These are phyloP conservation scores for Mariannaea elegans DNA, from an alignment of 2,329 filamentous ascomycete genomes.

Conservation along the genomic window DNA sequence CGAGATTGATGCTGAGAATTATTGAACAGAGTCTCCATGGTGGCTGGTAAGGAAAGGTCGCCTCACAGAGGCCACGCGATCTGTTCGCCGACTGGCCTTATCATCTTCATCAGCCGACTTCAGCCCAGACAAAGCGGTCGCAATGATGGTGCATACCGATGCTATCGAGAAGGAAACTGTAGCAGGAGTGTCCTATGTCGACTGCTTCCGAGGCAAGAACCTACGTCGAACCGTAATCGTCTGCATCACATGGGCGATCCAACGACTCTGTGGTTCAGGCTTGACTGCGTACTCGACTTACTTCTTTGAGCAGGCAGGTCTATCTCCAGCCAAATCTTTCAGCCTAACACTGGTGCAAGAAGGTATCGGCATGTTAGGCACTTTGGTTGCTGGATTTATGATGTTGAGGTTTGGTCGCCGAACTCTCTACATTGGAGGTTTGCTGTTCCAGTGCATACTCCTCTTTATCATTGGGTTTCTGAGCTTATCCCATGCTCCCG, in stretches of 20 bases:
- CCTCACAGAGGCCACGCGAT: constrained; percentile 48
- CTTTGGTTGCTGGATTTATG: constrained; percentile 50
- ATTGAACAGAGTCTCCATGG: constrained; percentile 54
- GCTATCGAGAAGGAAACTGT: too few relatives aligned
- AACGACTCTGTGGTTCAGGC: constrained; percentile 37
- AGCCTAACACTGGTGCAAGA: constrained; percentile 51
- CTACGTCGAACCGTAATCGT: constrained; percentile 42
- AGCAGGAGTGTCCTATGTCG: constrained; percentile 35
- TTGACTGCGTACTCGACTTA: constrained; percentile 43
- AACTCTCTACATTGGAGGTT: constrained; percentile 50
- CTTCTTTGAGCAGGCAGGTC: constrained; percentile 55
- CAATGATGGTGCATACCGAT: constrained; percentile 51
- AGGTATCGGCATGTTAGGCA: constrained; percentile 51
- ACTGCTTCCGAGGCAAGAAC: constrained; percentile 37
- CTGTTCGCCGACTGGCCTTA: constrained; percentile 48
- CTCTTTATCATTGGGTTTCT: constrained; percentile 50
- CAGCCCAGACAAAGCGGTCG: constrained; percentile 50
- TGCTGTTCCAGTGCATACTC: constrained; percentile 41
- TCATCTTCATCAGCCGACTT: constrained; percentile 44
- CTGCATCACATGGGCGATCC: constrained; percentile 39
- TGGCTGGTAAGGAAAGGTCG: constrained; percentile 55
- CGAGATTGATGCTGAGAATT: too few relatives aligned
- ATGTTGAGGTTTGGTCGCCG: constrained; percentile 51
- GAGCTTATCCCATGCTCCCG: constrained; percentile 40
- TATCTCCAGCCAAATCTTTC: constrained; percentile 48